Evolutionary conservation across 2,329 filamentous ascomycete genomes (phyloP).

Genomic region (Neocucurbitaria cava): DNA sequence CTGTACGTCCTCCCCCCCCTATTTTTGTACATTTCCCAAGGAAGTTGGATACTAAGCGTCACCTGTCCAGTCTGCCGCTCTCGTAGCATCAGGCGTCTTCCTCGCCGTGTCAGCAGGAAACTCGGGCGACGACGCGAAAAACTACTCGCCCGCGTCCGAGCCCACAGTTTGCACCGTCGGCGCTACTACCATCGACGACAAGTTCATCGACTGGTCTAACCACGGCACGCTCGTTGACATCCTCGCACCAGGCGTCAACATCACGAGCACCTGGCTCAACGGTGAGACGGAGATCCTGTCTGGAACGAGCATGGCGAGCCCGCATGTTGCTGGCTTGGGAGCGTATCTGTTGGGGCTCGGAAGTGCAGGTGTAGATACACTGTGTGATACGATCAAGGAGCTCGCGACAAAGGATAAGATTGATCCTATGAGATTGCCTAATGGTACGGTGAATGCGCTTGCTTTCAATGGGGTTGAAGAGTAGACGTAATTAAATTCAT

Average conservation of each 20-base stretch:
- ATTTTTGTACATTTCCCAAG: too few relatives aligned
- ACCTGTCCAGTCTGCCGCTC: conserved; percentile 32
- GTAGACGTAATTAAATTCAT: too few relatives aligned
- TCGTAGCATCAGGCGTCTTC: conserved; percentile 44
- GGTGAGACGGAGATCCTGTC: conserved; percentile 55
- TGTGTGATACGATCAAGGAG: conserved; percentile 56
- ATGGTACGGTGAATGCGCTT: conserved; percentile 56
- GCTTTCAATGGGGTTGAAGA: conserved; percentile 57
- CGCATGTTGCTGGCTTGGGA: conserved; percentile 71
- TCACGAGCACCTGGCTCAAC: conserved; percentile 55
- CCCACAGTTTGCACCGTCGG: conserved; percentile 48
- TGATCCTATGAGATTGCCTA: conserved; percentile 44
- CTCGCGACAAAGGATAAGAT: conserved; percentile 49
- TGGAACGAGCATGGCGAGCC: conserved; percentile 72
- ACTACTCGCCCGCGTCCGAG: conserved; percentile 44
- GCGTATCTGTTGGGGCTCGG: conserved; percentile 68
- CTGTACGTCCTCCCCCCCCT: conserved; percentile 12
- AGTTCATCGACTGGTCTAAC: conserved; percentile 45
- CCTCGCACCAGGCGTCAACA: conserved; percentile 46
- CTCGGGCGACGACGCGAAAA: conserved; percentile 28
- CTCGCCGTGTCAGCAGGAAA: conserved; percentile 50
- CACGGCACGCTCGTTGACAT: conserved; percentile 45
- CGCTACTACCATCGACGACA: conserved; percentile 41
- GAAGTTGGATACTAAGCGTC: too few relatives aligned
- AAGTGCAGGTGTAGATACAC: conserved; percentile 40